Conservation (phyloP, 73 alveolate genomes). For the Symbiodinium pilosum region DNA sequence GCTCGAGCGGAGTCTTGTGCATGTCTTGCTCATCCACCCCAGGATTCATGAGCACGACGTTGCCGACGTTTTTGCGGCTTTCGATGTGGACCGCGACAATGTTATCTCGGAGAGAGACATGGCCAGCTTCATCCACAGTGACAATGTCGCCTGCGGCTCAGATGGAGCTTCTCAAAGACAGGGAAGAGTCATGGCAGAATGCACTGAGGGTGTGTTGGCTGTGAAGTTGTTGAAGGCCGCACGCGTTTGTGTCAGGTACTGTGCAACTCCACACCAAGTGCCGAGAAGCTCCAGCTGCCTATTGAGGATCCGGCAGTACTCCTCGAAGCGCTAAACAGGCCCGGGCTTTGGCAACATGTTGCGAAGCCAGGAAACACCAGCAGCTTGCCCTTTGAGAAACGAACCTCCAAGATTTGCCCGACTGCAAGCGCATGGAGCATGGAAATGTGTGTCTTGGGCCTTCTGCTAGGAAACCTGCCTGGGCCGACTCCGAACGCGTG, state of each 20-base stretch:
- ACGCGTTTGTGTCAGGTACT: neutral
- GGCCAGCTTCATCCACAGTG: slow-evolving; percentile 59
- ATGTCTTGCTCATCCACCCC: no score
- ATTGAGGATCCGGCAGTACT: slow-evolving; percentile 47
- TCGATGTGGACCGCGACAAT: slow-evolving; percentile 70
- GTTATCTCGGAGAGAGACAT: slow-evolving; percentile 77
- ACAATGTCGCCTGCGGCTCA: slow-evolving; percentile 7
- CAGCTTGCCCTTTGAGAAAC: no score
- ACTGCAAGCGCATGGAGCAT: no score
- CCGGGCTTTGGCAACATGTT: no score
- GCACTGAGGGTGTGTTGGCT: no score
- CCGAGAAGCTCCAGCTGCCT: slow-evolving; percentile 39
- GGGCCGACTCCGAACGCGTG: neutral
- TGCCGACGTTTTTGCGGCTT: slow-evolving; percentile 81
- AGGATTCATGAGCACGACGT: slow-evolving; percentile 77
- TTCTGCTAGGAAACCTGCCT: neutral
- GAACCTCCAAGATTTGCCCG: no score
- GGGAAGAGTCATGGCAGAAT: no score
- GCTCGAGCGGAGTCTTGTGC: no score
- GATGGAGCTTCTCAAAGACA: neutral
- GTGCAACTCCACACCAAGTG: neutral
- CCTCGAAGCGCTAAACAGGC: slow-evolving; percentile 88
- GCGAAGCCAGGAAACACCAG: no score
- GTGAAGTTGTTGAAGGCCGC: neutral
- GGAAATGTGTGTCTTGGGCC: no score